These are phyloP conservation scores for Sordariomycetes sp. DNA, from an alignment of 2,329 filamentous ascomycete genomes.

Conservation along the genomic window DNA sequence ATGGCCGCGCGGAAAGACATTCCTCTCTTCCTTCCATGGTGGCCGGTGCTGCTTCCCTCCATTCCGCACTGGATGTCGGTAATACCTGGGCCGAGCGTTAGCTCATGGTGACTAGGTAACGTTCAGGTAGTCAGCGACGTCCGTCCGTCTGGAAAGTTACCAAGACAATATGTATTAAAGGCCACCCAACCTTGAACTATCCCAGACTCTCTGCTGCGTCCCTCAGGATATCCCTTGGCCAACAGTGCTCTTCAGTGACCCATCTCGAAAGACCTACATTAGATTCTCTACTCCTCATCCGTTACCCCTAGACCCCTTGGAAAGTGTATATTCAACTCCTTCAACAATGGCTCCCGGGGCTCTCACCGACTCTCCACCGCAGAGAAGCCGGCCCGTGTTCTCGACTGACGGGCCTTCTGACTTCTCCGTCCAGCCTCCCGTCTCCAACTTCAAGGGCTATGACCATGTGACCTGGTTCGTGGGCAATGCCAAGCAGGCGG, in stretches of 20 bases:
- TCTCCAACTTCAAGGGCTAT: slow-evolving; percentile 64
- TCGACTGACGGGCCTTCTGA: slow-evolving; percentile 30
- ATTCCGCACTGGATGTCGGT: background rate
- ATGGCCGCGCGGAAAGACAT: background rate
- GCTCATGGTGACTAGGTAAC: background rate
- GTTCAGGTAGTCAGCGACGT: background rate
- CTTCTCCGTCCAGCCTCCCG: slow-evolving; percentile 39
- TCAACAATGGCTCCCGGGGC: slow-evolving; percentile 49
- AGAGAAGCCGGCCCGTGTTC: slow-evolving; percentile 27
- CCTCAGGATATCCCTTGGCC: background rate
- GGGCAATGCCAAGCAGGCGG: slow-evolving; percentile 92
- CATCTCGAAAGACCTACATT: background rate
- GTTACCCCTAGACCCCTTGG: background rate
- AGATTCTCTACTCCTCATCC: background rate
- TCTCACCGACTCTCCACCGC: slow-evolving; percentile 35
- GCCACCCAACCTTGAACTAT: background rate
- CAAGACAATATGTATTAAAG: background rate
- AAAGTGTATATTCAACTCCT: background rate
- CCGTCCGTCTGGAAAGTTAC: background rate
- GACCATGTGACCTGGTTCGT: slow-evolving; percentile 96
- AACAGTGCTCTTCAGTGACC: background rate
- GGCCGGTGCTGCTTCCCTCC: background rate
- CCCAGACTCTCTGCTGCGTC: background rate
- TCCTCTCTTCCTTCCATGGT: background rate
- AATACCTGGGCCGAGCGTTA: background rate